Base-by-base conservation (phyloP, 1,284 basidiomycete species). In the Abortiporus biennis region DNA sequence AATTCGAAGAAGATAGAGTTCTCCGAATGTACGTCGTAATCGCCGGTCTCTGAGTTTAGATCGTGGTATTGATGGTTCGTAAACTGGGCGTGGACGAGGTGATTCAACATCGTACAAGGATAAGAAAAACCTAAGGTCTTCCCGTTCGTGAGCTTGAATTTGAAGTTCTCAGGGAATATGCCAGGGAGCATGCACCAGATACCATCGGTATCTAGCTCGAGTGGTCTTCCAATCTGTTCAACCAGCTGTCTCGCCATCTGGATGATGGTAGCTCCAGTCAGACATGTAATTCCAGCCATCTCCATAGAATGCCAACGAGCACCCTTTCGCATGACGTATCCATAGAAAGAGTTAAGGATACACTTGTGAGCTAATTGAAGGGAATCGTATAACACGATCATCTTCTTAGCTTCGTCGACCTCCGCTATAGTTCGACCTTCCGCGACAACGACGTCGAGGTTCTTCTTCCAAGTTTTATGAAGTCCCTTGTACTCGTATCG, bases 1-100 rank as follows among this genome's bases (percentile, higher is more conserved):
- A 99, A 76, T 64, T 99, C 96, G 70, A 99, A 99, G 71, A 99
- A 99, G 65, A 99, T 99, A n/a, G 92, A 96, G 67, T 99, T 99
- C 64, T 99, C 96, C 64, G 85, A 92, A 52, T 91, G 90, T 15
- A 99, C 70, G 20, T 74, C 71, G 66, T 98, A 98, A 44, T 81
- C 76, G 19, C 93, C 92, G 0, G 85, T 85, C 40, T 85, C 79
- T 19, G 80, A 77, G 61, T 97, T 83, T 8, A 96, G 74, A 51
- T 95, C 87, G 64, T 99, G 96, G 62, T 99, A 99, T 63, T 98
- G 94, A 53, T 99, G 80, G 59, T 99, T 99, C 44, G 96, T 99
- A 67, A 98, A 99, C 53, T 86, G 74, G 36, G 86, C 90, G 58
- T 99, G 81, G 22, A 99, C 96, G 47, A 98, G 85, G 59, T 99